A percentile compares a stretch with the other conserved stretches of the same genome.
Evolutionary conservation across 345 rosid species (phyloP).

Genomic region (Theobroma cacao): DNA sequence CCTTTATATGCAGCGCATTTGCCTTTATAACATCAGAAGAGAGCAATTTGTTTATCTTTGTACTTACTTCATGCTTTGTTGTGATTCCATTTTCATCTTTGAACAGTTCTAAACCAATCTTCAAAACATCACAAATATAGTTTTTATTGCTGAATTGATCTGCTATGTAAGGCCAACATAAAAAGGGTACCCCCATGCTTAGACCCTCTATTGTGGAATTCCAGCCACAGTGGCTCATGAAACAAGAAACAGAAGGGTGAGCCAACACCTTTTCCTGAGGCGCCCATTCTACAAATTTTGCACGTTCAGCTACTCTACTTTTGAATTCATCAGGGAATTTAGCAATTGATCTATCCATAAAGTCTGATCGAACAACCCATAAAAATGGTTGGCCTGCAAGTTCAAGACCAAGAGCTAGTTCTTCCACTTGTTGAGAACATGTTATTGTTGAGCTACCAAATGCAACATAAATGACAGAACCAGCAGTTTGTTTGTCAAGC

Average conservation of each 20-base stretch:
- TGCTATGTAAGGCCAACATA: constrained; percentile 35
- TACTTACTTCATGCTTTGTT: constrained; percentile 24
- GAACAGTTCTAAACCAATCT: constrained; percentile 12
- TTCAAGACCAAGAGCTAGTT: constrained; percentile 38
- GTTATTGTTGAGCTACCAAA: constrained; percentile 35
- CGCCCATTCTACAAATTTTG: constrained; percentile 26
- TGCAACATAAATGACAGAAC: constrained; percentile 46
- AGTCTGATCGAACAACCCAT: constrained; percentile 29
- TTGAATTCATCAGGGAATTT: constrained; percentile 21
- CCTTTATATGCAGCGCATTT: constrained; percentile 26
- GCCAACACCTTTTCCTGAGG: constrained; percentile 33
- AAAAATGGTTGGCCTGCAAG: constrained; percentile 24
- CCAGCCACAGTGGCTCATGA: constrained; percentile 48
- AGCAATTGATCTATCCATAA: background rate
- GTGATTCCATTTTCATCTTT: constrained; percentile 27
- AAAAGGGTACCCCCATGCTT: constrained; percentile 30
- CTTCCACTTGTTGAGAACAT: constrained; percentile 28
- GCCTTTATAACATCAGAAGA: constrained; percentile 15
- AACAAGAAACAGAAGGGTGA: constrained; percentile 33
- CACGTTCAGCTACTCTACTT: constrained; percentile 6
- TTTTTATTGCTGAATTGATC: constrained; percentile 36
- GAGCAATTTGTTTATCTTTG: constrained; percentile 14
- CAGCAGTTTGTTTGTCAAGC: constrained; percentile 38
- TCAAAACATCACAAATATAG: constrained; percentile 31
- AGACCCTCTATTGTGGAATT: constrained; percentile 46